Evolutionary conservation across 2,329 filamentous ascomycete species (phyloP), one percentile per base, ranked within the genome.

Genomic region (Calonectria henricotiae): DNA sequence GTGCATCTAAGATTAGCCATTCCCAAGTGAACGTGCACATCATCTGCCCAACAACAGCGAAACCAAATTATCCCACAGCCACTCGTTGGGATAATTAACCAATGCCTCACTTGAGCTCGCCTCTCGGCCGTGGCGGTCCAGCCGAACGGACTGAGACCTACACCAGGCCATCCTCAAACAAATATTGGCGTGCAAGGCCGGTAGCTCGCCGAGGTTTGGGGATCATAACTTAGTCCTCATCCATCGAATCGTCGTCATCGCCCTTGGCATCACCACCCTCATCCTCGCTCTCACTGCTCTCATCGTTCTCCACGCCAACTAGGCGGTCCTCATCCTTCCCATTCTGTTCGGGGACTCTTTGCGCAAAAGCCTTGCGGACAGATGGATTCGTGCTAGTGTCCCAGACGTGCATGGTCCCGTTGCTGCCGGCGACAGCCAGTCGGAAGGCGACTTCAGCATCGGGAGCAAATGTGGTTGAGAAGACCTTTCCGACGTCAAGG

Each of bases 401-500:
- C 96, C 96, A 99, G 64, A 99, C 91, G 81, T 97, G 94, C 79
- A 98, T 91, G 41, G 90, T 90, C 54, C 96, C 96, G 85, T 97
- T 97, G 86, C 95, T 98, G 66, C 96, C 96, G 7, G 96, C 96
- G 20, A 99, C 94, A 2, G 95, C 94, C 51, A 99, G 87, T 65
- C 96, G 89, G 88, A 98, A 99, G 27, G 94, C 93, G 11, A 98
- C 95, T 83, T 96, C 94, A 39, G 91, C 83, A 80, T 99, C 96
- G 0, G 96, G 96, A 4, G 93, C 96, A 82, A 98, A 99, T 7
- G 89, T 89, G 2, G 95, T 93, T 12, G 94, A 94, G 83, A 99
- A 99, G 43, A 99, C 93, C 84, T 96, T 97, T 70, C 96, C 96
- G 20, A 99, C 94, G 65, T 97, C 96, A 54, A 98, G 86, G 82